phyloP scores from a whole-genome alignment of 2,329 filamentous ascomycete genomes.

The Colletotrichum coccodes region DNA sequence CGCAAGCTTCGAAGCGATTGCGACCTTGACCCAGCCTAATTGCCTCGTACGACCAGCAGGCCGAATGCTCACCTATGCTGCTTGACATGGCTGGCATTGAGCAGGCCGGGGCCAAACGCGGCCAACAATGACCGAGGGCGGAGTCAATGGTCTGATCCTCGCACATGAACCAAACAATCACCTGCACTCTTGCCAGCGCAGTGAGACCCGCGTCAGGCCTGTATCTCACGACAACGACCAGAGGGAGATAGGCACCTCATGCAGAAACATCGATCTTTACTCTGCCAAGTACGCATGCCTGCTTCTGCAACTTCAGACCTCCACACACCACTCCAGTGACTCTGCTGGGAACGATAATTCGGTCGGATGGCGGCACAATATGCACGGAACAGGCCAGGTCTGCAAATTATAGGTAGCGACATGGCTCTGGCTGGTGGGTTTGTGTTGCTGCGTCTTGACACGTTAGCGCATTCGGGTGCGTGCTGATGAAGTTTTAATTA shows the following conservation, averaged over 20 bases:
- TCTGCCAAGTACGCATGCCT: constrained; percentile 7
- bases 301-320: constrained; percentile 2
- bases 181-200: constrained; percentile 20
- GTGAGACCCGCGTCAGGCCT: constrained; percentile 17
- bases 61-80: background rate
- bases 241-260: background rate
- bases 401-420: constrained; percentile 14
- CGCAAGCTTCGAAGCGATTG: background rate
- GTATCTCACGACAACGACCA: constrained; percentile 2
- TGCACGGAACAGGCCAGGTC: constrained; percentile 18
- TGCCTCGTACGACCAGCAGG: constrained; percentile 18
- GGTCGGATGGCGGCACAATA: constrained; percentile 27
- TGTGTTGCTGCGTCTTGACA: constrained; percentile 27
- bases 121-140: constrained; percentile 19
- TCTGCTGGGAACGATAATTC: background rate
- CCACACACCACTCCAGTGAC: constrained; percentile 19
- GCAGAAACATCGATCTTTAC: constrained; percentile 8
- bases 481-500: constrained; percentile 32
- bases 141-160: constrained; percentile 32
- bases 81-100: constrained; percentile 14
- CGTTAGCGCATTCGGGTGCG: constrained; percentile 22
- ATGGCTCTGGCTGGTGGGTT: constrained; percentile 10
- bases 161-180: constrained; percentile 8
- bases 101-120: constrained; percentile 26
- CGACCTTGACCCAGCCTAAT: background rate